Base-by-base conservation (phyloP, 164 flowering plant genomes). In the Pachysandra terminalis region DNA sequence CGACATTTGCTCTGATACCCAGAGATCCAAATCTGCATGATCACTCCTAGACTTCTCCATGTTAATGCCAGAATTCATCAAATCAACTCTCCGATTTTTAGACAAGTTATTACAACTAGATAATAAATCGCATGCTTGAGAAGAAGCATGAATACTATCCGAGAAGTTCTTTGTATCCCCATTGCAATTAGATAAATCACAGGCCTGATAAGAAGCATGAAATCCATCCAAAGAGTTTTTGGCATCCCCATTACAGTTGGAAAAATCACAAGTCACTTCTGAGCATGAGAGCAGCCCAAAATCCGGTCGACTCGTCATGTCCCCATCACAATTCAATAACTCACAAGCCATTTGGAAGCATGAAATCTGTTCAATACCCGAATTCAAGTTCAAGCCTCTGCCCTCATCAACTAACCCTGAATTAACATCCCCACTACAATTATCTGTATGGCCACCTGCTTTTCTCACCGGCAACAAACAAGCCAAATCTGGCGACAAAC, bases 351-450 rank as follows among this genome's bases (percentile, higher is more conserved):
- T 7, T 17, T 58, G 68, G 12, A 25, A n/a, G 64, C 69, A 12
- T 13, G 27, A 68, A 65, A 19, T 32, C 40, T 51, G 61, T 64
- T 62, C 76, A 19, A 32, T 19, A 68, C 22, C 69, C 40, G 56
- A 52, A 41, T 27, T 64, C 7, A 26, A 69, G 15, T 66, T 60
- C 21, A 21, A 55, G 27, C 51, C 64, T 51, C 49, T 49, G 32
- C n/a, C 15, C 51, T 68, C 9, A 28, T 68, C 58, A 48, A 51
- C 35, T 23, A 68, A 51, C 9, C 22, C 72, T 37, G 4, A 37
- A 22, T 26, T 58, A 24, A 26, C 26, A 9, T 37, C 10, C 4
- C 12, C 64, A 59, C 37, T 56, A 25, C 19, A 66, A 61, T 54
- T 41, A n/a, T 55, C 61, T n/a, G 52, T 28, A 19, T 53, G 24